Base-by-base conservation (phyloP, 2,329 filamentous ascomycete genomes). In the Ceratocystis huliohia region DNA sequence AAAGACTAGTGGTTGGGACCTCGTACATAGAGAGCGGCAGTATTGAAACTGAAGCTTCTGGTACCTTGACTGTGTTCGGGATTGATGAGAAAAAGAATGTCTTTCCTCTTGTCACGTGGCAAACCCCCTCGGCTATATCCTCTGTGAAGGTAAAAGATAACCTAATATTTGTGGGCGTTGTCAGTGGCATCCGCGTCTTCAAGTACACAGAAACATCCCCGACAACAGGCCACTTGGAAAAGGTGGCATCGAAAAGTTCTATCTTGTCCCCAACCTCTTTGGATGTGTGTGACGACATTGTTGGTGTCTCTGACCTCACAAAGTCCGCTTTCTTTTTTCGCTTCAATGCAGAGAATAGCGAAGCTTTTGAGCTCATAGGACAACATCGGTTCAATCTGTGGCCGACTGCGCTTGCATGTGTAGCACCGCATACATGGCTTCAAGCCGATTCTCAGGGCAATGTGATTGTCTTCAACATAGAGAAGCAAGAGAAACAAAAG, bases 251-350 rank as follows among this genome's bases (percentile, higher is more conserved):
- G 1, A 96, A 91, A 74, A 84, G 91, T 13, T 88, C 90, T 1
- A 85, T 91, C 1, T 95, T 91, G 0, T 89, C 89, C 41, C 92
- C 94, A 0, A 84, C 96, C 17, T 89, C 93, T 70, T 74, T 97
- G 5, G 85, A 87, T 8, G 82, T 96, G 15, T 83, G 84, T 1
- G 88, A 83, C 0, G 86, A 87, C 70, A 80, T 84, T 28, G 92
- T 99, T 69, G 90, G 89, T 0, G 86, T 97, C 8, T 89, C 88
- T 0, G 94, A 99, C 73, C 78, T 99, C 59, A 96, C 96, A 89
- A 96, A 97, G 76, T 96, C 90, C 1, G 80, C 96, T 28, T 86
- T 88, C 1, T 78, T 97, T 5, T 79, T 96, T 7, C 81, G 94
- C 72, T 94, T 88, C 72, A 78, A 80, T 0, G 80, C 81, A 2